A percentile compares a stretch with the other conserved stretches of the same genome.
Evolutionary conservation across 2,329 filamentous ascomycete species (phyloP).

Genomic region (Sporothrix mexicana): DNA sequence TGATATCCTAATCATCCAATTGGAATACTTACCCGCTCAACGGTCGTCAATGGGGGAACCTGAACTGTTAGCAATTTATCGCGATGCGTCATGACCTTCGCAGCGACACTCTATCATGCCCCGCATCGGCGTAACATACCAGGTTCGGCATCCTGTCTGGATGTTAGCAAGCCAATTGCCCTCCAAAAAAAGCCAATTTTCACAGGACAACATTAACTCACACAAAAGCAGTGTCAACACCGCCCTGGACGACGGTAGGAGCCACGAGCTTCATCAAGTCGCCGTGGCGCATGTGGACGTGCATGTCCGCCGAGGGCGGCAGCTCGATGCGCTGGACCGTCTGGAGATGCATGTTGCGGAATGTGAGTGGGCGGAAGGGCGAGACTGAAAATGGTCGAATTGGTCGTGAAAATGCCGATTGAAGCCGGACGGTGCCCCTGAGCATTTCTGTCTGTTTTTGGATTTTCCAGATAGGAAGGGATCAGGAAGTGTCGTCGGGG

Average conservation of each 20-base stretch:
- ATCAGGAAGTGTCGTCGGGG: neutral
- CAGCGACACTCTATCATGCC: neutral
- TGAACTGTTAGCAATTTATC: constrained; percentile 26
- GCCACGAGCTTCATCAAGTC: constrained; percentile 65
- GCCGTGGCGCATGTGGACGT: constrained; percentile 74
- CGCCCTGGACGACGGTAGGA: constrained; percentile 48
- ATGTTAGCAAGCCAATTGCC: constrained; percentile 62
- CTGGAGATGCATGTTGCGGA: constrained; percentile 42
- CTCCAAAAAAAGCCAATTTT: neutral
- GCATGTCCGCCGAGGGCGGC: constrained; percentile 69
- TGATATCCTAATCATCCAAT: neutral
- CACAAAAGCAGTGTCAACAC: constrained; percentile 41
- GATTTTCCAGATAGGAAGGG: neutral
- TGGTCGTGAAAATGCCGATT: neutral
- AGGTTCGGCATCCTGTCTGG: constrained; percentile 59
- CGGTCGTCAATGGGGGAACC: constrained; percentile 37
- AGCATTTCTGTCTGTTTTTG: constrained; percentile 19
- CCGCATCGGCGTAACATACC: constrained; percentile 29
- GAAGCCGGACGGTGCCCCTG: neutral
- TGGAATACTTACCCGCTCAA: constrained; percentile 33
- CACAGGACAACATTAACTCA: constrained; percentile 12
- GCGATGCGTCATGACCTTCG: neutral
- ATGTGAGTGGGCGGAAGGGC: no score
- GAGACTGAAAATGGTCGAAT: neutral
- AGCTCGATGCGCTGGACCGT: constrained; percentile 52